Base-by-base conservation (phyloP, 1,284 basidiomycete genomes). In the Dichomitus squalens region DNA sequence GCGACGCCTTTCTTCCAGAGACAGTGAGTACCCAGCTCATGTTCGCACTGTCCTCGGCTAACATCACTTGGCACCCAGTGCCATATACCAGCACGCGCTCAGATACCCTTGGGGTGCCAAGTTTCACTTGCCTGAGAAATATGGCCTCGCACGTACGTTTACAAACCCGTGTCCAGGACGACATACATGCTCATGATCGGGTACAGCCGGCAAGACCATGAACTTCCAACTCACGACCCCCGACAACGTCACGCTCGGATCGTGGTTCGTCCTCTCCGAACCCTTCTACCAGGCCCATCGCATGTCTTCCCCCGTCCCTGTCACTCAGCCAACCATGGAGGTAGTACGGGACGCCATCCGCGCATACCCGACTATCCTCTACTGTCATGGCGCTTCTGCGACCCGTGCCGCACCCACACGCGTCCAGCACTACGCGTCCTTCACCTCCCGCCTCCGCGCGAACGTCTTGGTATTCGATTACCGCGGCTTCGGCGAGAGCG, bases 401-500 rank as follows among this genome's bases (percentile, higher is more conserved):
- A 92, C 90, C 0, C 85, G 94, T 14, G 90, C 90, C 0, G 79
- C 85, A 6, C 66, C 75, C 0, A 81, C 80, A 50, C 88, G 93
- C 8, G 75, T 92, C 9, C 79, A 77, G 4, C 79, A 86, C 40
- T 91, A 92, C 69, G 72, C 79, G 9, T 74, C 79, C 0, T 85
- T 89, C 61, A 80, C 88, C 0, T 78, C 84, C 1, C 80, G 87
- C 1, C 75, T 93, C 0, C 76, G 79, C 20, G 83, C 81, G 16
- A 97, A 96, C 69, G 87, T 97, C 1, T 73, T 97, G 20, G 87
- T 86, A 0, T 85, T 93, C 43, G 95, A 97, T 73, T 96, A 96
- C 70, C 85, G 94, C n/a, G 96, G 96, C 0, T 98, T 92, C 66
- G 96, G 80, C 0, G 95, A 98, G 69, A 95, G 93, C 54, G 81